These are phyloP conservation scores for Backusella macrospora DNA, from an alignment of 192 early-diverging fungal species.

Conservation along the genomic window DNA sequence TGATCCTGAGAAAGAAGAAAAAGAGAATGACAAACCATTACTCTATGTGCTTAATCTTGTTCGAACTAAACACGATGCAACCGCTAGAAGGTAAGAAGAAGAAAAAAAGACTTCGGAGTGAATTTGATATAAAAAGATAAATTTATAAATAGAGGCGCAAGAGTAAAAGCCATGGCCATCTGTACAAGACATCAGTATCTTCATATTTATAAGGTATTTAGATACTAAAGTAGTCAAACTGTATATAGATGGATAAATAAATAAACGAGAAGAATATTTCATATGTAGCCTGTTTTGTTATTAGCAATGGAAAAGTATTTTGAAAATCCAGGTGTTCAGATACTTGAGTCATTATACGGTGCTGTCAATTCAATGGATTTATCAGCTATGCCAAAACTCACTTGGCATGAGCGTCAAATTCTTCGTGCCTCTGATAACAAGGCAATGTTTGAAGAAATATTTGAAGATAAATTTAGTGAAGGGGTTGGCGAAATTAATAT, in stretches of 20 bases:
- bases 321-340: constrained; percentile 68
- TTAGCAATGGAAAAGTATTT: constrained; percentile 94
- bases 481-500: constrained; percentile 25
- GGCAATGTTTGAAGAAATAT: constrained; percentile 85
- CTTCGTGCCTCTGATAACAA: constrained; percentile 81
- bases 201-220: constrained; percentile 79
- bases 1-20: constrained; percentile 36
- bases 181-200: constrained; percentile 88
- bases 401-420: constrained; percentile 79
- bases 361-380: constrained; percentile 88
- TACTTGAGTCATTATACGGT: constrained; percentile 78
- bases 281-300: constrained; percentile 78
- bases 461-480: constrained; percentile 34
- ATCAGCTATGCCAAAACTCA: constrained; percentile 75
- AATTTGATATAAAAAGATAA: neutral
- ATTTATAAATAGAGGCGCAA: constrained; percentile 69
- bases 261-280: neutral
- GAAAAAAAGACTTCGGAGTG: neutral
- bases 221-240: neutral
- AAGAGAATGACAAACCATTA: constrained; percentile 59
- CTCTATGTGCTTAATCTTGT: constrained; percentile 94
- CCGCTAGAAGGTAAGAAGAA: constrained; percentile 59
- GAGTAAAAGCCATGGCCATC: constrained; percentile 93
- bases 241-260: neutral
- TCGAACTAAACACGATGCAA: constrained; percentile 84